Evolutionary conservation across 768 basidiomycete species (phyloP).

Genomic region (Chalciporus piperatus): DNA sequence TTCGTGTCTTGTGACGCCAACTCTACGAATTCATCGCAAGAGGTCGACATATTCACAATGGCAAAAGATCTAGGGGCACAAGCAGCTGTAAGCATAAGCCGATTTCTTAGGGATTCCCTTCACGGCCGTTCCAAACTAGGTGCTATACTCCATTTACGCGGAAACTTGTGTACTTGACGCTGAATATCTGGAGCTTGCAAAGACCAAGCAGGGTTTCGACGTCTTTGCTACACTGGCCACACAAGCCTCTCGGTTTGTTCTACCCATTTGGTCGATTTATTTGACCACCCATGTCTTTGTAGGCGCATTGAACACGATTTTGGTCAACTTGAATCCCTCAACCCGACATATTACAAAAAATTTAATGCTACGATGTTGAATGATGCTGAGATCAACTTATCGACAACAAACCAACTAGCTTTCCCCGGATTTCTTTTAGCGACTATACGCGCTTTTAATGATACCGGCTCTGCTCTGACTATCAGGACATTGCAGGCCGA

Average conservation of each 20-base stretch:
- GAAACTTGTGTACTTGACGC: conserved; percentile 72
- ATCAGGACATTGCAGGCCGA: conserved; percentile 14
- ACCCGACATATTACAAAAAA: conserved; percentile 39
- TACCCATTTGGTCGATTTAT: neutral
- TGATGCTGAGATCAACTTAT: conserved; percentile 43
- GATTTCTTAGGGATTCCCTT: neutral
- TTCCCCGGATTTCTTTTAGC: conserved; percentile 68
- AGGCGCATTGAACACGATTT: conserved; percentile 61
- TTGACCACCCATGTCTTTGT: neutral
- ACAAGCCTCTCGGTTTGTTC: conserved; percentile 52
- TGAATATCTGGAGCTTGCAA: conserved; percentile 59
- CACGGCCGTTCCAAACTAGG: conserved; percentile 35
- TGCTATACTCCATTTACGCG: conserved; percentile 75
- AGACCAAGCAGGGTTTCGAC: conserved; percentile 72
- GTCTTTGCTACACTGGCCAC: conserved; percentile 72
- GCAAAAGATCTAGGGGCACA: conserved; percentile 77
- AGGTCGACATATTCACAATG: conserved; percentile 77
- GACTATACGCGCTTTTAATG: conserved; percentile 61
- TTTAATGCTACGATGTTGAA: conserved; percentile 63
- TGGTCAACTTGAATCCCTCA: conserved; percentile 51
- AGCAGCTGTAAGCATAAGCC: conserved; percentile 63
- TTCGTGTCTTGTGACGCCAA: conserved; percentile 82
- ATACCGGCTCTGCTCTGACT: conserved; percentile 36
- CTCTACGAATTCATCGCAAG: conserved; percentile 57
- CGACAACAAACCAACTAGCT: conserved; percentile 40